phyloP scores from a whole-genome alignment of 805 yeast genomes.

The Isabelozyma gotoi region DNA sequence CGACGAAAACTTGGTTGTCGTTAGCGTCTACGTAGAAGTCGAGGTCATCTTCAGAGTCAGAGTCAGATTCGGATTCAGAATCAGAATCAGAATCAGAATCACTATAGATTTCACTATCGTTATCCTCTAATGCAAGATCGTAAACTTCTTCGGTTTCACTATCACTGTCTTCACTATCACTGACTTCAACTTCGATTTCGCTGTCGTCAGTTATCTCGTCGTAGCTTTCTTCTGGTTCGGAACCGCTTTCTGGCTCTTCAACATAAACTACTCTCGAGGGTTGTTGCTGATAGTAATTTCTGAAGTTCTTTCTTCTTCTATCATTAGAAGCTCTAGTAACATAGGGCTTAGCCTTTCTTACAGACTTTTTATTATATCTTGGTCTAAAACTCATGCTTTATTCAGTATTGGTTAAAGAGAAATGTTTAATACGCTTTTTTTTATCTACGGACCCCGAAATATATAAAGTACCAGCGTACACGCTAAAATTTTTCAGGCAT shows the following conservation, averaged over 20 bases:
- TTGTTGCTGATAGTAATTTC: constrained; percentile 35
- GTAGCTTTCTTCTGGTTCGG: constrained; percentile 4
- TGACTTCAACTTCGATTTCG: constrained; percentile 19
- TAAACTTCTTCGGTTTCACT: too few relatives aligned
- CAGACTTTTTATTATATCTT: constrained; percentile 23
- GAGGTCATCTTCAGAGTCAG: constrained; percentile 6
- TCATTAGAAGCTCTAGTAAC: constrained; percentile 9
- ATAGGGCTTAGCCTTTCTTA: constrained; percentile 4
- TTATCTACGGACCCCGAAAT: neutral
- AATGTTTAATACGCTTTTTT: neutral
- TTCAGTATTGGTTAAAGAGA: neutral
- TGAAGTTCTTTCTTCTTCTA: constrained; percentile 25
- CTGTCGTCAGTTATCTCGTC: constrained; percentile 5
- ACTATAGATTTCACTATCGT: constrained; percentile 8
- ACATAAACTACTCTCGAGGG: constrained; percentile 34
- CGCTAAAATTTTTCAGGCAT: neutral
- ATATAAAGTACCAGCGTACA: neutral
- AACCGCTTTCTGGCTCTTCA: constrained; percentile 42
- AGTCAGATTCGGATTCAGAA: constrained; percentile 8
- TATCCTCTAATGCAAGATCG: too few relatives aligned
- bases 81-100: constrained; percentile 7
- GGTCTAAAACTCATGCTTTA: constrained; percentile 13
- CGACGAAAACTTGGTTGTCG: constrained; percentile 10
- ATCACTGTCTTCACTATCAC: neutral
- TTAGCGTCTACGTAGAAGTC: constrained; percentile 12